Evolutionary conservation across 345 rosid species (phyloP).

Genomic region (Boechera stricta): DNA sequence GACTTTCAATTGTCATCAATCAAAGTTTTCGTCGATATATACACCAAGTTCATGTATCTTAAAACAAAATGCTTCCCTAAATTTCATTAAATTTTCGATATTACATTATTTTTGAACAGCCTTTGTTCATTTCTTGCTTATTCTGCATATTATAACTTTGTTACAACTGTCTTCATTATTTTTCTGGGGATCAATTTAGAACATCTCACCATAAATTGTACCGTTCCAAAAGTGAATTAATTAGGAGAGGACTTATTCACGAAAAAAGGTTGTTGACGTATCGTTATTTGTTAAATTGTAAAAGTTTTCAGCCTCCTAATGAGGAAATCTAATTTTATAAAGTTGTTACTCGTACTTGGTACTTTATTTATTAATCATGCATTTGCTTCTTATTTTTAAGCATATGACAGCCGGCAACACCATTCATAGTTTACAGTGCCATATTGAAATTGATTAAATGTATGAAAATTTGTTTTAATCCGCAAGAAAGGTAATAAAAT

Average conservation of each 20-base stretch:
- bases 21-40: too few species aligned
- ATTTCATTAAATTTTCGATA: background rate
- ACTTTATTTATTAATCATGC: slow-evolving; percentile 33
- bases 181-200: background rate
- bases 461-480: too few species aligned
- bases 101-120: background rate
- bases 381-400: slow-evolving; percentile 35
- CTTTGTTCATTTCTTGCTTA: background rate
- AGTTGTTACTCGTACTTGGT: slow-evolving; percentile 40
- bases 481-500: too few species aligned
- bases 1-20: too few species aligned
- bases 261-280: slow-evolving; percentile 35
- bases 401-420: slow-evolving; percentile 40
- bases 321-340: slow-evolving; percentile 36
- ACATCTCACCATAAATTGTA: slow-evolving; percentile 16
- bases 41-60: too few species aligned
- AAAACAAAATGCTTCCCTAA: background rate
- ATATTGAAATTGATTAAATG: background rate
- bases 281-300: slow-evolving; percentile 39
- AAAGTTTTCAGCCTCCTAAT: slow-evolving; percentile 46
- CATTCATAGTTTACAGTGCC: slow-evolving; percentile 21
- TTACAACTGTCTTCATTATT: slow-evolving; percentile 3
- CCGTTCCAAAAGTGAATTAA: slow-evolving; percentile 25
- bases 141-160: background rate
- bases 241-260: slow-evolving; percentile 37